Conservation (phyloP, 2,329 filamentous ascomycete genomes). For the Alternaria sp. region DNA sequence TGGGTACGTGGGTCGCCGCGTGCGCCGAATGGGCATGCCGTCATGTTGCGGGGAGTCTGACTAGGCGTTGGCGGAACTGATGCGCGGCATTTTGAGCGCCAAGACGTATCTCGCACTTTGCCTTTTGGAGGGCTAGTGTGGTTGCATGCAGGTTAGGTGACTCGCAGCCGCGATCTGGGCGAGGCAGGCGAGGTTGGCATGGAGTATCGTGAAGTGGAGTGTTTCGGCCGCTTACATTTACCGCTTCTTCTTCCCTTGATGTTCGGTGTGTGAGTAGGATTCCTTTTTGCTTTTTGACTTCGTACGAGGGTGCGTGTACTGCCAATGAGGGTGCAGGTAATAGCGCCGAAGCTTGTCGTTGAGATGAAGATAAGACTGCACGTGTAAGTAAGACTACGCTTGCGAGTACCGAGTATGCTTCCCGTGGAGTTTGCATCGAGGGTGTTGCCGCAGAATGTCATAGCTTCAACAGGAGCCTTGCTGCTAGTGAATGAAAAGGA, state of each 20-base stretch:
- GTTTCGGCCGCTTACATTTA: slow-evolving; percentile 8
- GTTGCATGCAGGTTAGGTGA: not conserved
- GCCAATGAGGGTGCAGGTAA: not conserved
- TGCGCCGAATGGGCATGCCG: slow-evolving; percentile 27
- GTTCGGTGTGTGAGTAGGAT: not conserved
- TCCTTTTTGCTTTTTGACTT: not conserved
- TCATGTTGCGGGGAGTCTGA: slow-evolving; percentile 33
- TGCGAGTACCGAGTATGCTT: not conserved
- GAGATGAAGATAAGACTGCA: not conserved
- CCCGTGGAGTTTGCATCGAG: not conserved
- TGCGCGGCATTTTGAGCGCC: slow-evolving; percentile 31
- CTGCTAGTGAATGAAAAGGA: not conserved
- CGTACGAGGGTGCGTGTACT: not conserved
- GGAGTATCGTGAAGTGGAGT: slow-evolving; percentile 1
- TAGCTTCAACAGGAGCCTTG: not conserved
- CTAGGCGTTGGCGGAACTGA: slow-evolving; percentile 25
- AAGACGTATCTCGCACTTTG: slow-evolving; percentile 5
- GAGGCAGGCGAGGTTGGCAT: not conserved
- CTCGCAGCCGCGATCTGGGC: slow-evolving; percentile 1
- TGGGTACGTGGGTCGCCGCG: slow-evolving; percentile 6
- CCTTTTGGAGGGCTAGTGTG: not conserved
- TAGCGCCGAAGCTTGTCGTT: not conserved
- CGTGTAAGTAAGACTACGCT: not conserved
- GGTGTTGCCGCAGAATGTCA: not conserved
- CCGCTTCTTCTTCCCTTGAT: slow-evolving; percentile 10